phyloP scores from a whole-genome alignment of 1,284 basidiomycete species.

The Boletellus dicymbophilus region DNA sequence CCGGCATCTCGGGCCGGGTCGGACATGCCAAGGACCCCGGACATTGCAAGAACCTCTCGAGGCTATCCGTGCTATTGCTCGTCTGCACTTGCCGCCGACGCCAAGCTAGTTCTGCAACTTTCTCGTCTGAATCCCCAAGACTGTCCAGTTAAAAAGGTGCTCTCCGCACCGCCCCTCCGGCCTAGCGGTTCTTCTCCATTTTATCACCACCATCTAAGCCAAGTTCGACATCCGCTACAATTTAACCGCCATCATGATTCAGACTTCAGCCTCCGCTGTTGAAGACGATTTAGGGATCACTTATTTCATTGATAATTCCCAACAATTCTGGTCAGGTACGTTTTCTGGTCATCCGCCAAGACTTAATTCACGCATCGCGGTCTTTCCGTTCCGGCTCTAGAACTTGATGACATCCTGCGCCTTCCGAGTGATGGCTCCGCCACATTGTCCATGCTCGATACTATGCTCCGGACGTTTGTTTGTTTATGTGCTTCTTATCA shows the following conservation, averaged over 20 bases:
- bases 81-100: too few relatives aligned
- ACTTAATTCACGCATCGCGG: conserved; percentile 1
- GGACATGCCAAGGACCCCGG: too few relatives aligned
- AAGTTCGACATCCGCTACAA: not conserved
- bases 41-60: too few relatives aligned
- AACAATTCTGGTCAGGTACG: conserved; percentile 87
- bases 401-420: conserved; percentile 81
- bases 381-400: conserved; percentile 40
- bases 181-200: conserved; percentile 1
- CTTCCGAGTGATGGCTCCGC: conserved; percentile 60
- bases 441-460: conserved; percentile 76
- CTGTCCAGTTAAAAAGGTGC: not conserved
- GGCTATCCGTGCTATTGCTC: too few relatives aligned
- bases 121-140: not conserved
- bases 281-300: conserved; percentile 60
- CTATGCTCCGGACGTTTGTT: conserved; percentile 74
- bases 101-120: conserved; percentile 1
- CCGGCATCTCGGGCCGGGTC: too few relatives aligned
- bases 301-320: conserved; percentile 78
- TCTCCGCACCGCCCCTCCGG: not conserved
- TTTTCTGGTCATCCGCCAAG: conserved; percentile 18
- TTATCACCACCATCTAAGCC: conserved; percentile 3
- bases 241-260: conserved; percentile 13
- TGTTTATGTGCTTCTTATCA: conserved; percentile 83
- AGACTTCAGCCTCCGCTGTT: conserved; percentile 12